Conservation (phyloP, 768 basidiomycete genomes). For the Kwoniella mangroviensis region DNA sequence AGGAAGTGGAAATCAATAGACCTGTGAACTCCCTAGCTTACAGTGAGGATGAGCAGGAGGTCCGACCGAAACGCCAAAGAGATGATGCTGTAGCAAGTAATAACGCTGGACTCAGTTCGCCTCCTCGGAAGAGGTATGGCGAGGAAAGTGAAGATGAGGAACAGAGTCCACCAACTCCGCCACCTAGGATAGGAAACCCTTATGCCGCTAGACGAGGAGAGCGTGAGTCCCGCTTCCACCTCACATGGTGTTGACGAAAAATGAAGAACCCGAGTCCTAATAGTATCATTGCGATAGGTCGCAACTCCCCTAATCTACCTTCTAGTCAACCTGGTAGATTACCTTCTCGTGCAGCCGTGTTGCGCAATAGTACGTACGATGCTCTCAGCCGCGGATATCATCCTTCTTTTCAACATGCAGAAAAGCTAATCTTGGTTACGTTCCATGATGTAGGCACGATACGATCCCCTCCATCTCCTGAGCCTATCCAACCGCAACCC, state of each 20-base stretch:
- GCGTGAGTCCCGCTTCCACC: slow-evolving; percentile 9
- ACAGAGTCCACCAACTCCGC: slow-evolving; percentile 50
- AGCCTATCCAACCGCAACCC: slow-evolving; percentile 6
- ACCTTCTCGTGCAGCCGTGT: slow-evolving; percentile 26
- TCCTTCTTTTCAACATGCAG: not conserved
- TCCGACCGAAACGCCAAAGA: not conserved
- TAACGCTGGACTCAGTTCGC: not conserved
- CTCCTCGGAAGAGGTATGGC: not conserved
- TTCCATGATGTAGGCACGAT: slow-evolving; percentile 9
- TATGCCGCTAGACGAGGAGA: slow-evolving; percentile 27
- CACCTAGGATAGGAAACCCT: slow-evolving; percentile 38
- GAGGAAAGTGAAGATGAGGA: slow-evolving; percentile 25
- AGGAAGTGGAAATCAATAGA: slow-evolving; percentile 10
- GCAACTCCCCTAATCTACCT: slow-evolving; percentile 13
- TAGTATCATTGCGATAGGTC: not conserved
- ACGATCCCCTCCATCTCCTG: slow-evolving; percentile 14
- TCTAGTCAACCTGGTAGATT: slow-evolving; percentile 6
- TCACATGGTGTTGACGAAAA: no score
- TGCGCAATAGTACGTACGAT: slow-evolving; percentile 31
- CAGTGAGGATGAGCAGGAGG: not conserved
- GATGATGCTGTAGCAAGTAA: not conserved
- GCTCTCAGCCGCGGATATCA: not conserved
- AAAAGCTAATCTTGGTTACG: not conserved
- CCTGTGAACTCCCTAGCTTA: not conserved
- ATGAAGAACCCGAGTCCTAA: no score